Evolutionary conservation across 2,329 filamentous ascomycete genomes (phyloP), one percentile per base, ranked within the genome.

Genomic region (Paraphoma chrysanthemicola): DNA sequence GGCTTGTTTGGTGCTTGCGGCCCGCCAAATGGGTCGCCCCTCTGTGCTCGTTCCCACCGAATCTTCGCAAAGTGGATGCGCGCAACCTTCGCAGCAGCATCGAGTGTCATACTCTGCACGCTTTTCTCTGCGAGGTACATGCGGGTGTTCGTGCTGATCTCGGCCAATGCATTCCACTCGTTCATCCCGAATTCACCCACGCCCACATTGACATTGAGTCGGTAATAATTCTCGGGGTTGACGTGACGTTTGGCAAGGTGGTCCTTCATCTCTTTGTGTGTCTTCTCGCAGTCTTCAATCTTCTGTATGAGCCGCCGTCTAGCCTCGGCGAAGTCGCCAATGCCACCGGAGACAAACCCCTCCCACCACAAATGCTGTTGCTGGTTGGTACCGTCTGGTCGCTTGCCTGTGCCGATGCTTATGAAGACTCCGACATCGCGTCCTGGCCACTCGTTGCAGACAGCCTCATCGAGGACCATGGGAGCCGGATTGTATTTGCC

Each of bases 151-250:
- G 92, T 97, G 80, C 92, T 97, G 78, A 99, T 98, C 50, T 97
- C 94, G 28, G 91, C 90, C n/a, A 98, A 81, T 3, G 93, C 87
- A 68, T 92, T 87, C 95, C 95, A 99, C 75, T 98, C 95, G 73
- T 98, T 99, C 93, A 99, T 98, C 49, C 91, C 94, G 74, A 97
- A 98, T 72, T 98, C 95, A 51, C 94, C 93, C 3, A 98, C 93
- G 1, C 94, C 95, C 14, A 97, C 89, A 72, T 98, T 93, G 41
- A 98, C 95, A 63, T 99, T 99, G n/a, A 98, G 82, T 7, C 95
- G 90, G 75, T 93, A 96, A 80, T 99, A 99, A 74, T 96, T 92
- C 56, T 97, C 93, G 49, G 87, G 85, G 67, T 90, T 93, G 57
- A 98, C 91, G 28, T 90, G 87, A 33, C 93, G 87, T 74, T 88